Evolutionary conservation across 2,329 filamentous ascomycete genomes (phyloP).

Genomic region (Colletotrichum endophyticum): DNA sequence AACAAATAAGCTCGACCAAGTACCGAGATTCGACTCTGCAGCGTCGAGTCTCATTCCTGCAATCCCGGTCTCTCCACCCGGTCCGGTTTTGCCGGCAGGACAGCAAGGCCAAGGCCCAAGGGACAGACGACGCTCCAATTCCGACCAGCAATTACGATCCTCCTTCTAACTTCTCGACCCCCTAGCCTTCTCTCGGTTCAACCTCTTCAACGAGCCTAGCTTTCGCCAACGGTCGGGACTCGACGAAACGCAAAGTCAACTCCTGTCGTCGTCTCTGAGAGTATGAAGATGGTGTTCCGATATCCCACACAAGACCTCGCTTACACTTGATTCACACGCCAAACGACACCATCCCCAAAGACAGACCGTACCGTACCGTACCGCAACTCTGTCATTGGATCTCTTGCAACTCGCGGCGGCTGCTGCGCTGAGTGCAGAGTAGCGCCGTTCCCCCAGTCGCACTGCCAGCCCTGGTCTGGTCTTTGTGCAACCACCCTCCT

Average conservation of each 20-base stretch:
- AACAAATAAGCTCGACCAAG: not conserved
- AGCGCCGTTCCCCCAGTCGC: not conserved
- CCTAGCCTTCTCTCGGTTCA: not conserved
- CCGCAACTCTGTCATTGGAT: not conserved
- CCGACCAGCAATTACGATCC: not conserved
- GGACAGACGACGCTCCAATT: not conserved
- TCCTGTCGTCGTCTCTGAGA: not conserved
- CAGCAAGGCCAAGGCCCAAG: not conserved
- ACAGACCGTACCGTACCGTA: not conserved
- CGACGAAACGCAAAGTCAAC: not conserved
- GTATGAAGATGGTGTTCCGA: not conserved
- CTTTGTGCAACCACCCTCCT: constrained; percentile 16
- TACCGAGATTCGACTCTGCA: not conserved
- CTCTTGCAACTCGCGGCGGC: not conserved
- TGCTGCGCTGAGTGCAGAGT: not conserved
- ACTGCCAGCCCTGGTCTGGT: not conserved
- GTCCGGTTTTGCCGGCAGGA: not conserved
- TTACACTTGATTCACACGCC: not conserved
- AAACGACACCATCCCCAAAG: not conserved
- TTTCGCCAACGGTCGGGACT: not conserved
- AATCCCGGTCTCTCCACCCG: not conserved
- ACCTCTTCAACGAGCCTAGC: constrained; percentile 6
- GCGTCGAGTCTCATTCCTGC: not conserved
- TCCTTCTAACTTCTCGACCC: not conserved
- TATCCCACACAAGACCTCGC: not conserved